These are phyloP conservation scores for Phycomyces nitens DNA, from an alignment of 192 early-diverging fungal species.

Conservation along the genomic window DNA sequence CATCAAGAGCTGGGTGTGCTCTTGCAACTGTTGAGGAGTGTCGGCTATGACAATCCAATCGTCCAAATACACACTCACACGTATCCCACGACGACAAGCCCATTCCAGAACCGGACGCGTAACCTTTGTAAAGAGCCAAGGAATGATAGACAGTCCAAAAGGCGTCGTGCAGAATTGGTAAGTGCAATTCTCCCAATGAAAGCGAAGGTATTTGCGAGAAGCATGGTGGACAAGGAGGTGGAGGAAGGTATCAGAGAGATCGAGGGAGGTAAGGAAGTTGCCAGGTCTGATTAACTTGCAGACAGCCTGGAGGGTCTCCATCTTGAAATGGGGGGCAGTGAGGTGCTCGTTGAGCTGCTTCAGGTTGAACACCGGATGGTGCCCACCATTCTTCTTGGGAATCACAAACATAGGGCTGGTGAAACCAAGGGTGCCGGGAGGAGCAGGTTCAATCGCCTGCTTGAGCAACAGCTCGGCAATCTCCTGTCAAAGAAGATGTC, in stretches of 20 bases:
- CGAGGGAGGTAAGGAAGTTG: constrained; percentile 30
- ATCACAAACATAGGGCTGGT: constrained; percentile 27
- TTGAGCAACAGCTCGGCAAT: constrained; percentile 23
- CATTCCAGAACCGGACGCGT: constrained; percentile 7
- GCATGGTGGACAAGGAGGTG: constrained; percentile 26
- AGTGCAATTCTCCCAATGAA: constrained; percentile 21
- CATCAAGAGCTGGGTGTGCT: background rate
- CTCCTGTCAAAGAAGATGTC: constrained; percentile 13
- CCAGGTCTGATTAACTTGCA: constrained; percentile 5
- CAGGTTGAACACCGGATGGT: constrained; percentile 30
- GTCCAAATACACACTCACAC: background rate
- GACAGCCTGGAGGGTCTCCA: constrained; percentile 27
- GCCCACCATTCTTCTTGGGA: constrained; percentile 25
- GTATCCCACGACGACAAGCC: constrained; percentile 1
- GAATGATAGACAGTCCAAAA: constrained; percentile 9
- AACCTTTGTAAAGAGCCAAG: constrained; percentile 13
- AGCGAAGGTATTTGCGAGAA: constrained; percentile 28
- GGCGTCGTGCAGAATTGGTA: constrained; percentile 24
- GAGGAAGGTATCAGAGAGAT: constrained; percentile 38
- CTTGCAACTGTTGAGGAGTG: background rate
- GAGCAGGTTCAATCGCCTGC: constrained; percentile 23
- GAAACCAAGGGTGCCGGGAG: constrained; percentile 11
- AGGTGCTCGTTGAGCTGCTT: constrained; percentile 8
- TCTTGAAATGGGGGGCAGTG: constrained; percentile 22
- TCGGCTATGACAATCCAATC: background rate